phyloP scores from a whole-genome alignment of 1,284 basidiomycete genomes.

The Pseudozyma sp. region DNA sequence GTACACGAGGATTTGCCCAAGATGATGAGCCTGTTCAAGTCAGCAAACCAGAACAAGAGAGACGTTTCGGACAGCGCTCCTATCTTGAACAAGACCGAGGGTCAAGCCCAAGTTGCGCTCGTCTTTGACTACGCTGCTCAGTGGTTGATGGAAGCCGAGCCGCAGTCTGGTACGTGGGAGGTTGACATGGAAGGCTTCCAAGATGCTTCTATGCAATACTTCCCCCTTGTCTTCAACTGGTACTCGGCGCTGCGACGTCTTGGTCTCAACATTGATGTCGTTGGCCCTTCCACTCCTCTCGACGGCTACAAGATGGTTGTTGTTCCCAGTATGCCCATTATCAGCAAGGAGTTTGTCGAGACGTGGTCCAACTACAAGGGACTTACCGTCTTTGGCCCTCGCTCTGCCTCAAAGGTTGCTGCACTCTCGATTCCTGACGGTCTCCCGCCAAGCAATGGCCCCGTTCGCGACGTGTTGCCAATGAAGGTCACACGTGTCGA shows the following conservation, averaged over 20 bases:
- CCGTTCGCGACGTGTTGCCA: slow-evolving; percentile 43
- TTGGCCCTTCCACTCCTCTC: slow-evolving; percentile 32
- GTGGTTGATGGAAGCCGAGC: slow-evolving; percentile 48
- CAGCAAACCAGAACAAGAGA: slow-evolving; percentile 8
- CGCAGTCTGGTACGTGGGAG: slow-evolving; percentile 47
- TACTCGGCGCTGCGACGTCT: slow-evolving; percentile 49
- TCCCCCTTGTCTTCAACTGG: slow-evolving; percentile 46
- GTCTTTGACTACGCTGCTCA: slow-evolving; percentile 42
- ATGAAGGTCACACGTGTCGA: slow-evolving; percentile 49
- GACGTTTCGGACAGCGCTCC: slow-evolving; percentile 24
- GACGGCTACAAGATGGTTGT: slow-evolving; percentile 50
- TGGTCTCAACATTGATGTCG: slow-evolving; percentile 52
- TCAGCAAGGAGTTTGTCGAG: slow-evolving; percentile 37
- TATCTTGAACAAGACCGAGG: slow-evolving; percentile 18
- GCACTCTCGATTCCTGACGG: slow-evolving; percentile 51
- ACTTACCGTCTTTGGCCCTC: slow-evolving; percentile 42
- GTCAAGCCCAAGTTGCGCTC: slow-evolving; percentile 43
- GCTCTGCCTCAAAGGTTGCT: slow-evolving; percentile 42
- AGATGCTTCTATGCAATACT: slow-evolving; percentile 40
- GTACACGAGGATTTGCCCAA: slow-evolving; percentile 43
- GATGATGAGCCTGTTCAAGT: slow-evolving; percentile 23
- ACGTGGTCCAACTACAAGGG: slow-evolving; percentile 42
- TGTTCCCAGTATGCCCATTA: slow-evolving; percentile 47
- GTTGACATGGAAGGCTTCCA: slow-evolving; percentile 34
- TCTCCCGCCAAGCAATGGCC: slow-evolving; percentile 38